Percentiles rank a stretch among this genome's conserved stretches.
Evolutionary conservation across 345 rosid species (phyloP).

Genomic region (Salix purpurea): DNA sequence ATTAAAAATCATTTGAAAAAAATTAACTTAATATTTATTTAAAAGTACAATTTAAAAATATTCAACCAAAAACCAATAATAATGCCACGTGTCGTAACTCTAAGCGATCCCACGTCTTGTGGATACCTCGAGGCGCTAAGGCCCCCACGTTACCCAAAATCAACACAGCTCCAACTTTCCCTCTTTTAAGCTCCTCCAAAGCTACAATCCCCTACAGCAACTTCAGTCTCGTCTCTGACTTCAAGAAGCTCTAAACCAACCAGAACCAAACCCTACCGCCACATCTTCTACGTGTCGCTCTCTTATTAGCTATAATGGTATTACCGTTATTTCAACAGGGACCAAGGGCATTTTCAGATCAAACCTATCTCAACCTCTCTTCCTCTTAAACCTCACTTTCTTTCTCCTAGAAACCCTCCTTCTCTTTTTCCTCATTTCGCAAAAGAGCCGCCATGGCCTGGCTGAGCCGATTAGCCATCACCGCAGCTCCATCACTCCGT

Average conservation of each 20-base stretch:
- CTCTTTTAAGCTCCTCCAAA: background rate
- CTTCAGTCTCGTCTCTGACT: background rate
- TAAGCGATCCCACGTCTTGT: slow-evolving; percentile 2
- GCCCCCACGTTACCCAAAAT: background rate
- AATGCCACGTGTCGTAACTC: slow-evolving; percentile 1
- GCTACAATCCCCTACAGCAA: background rate
- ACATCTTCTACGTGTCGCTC: background rate
- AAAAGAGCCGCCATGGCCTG: slow-evolving; percentile 46
- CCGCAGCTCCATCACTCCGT: slow-evolving; percentile 17
- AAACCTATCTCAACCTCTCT: background rate
- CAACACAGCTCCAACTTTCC: background rate
- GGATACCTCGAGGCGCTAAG: slow-evolving; percentile 6
- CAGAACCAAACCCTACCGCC: no score
- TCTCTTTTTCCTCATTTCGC: background rate
- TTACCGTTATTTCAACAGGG: slow-evolving; percentile 12
- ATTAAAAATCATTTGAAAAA: no score
- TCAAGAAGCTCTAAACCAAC: background rate
- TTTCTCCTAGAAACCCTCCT: background rate
- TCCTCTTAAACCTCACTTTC: slow-evolving; percentile 34
- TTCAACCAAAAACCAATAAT: no score
- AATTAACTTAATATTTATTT: no score
- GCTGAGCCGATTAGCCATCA: slow-evolving; percentile 38
- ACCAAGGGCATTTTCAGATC: slow-evolving; percentile 4
- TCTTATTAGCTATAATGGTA: slow-evolving; percentile 8
- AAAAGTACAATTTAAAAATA: no score